A percentile compares a stretch with the other conserved stretches of the same genome.
These are phyloP conservation scores for Cicer yamashitae DNA, from an alignment of 306 rosid genomes.

Conservation along the genomic window DNA sequence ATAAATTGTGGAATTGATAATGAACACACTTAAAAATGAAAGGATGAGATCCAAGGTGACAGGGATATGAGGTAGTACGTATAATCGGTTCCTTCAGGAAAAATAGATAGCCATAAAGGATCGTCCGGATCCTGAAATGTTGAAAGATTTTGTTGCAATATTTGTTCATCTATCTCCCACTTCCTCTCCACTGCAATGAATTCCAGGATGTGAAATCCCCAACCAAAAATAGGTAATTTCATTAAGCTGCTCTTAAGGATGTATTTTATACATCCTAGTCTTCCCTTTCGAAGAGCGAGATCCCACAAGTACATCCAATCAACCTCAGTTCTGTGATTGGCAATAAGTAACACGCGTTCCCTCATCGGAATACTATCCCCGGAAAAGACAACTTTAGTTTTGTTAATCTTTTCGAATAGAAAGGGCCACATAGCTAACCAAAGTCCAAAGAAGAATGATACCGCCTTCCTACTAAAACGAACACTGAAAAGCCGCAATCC, in stretches of 20 bases:
- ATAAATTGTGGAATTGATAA: slow-evolving; percentile 27
- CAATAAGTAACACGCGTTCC: slow-evolving; percentile 83
- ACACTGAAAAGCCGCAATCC: slow-evolving; percentile 61
- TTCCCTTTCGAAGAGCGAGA: slow-evolving; percentile 84
- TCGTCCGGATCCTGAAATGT: slow-evolving; percentile 69
- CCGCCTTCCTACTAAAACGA: slow-evolving; percentile 71
- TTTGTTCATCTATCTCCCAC: slow-evolving; percentile 84
- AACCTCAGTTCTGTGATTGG: slow-evolving; percentile 96
- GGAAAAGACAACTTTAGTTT: slow-evolving; percentile 77
- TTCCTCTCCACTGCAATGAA: slow-evolving; percentile 91
- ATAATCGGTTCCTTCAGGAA: slow-evolving; percentile 98
- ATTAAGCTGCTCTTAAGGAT: slow-evolving; percentile 92
- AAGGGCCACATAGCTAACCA: slow-evolving; percentile 94
- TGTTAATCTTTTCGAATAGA: slow-evolving; percentile 81
- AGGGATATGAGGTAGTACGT: slow-evolving; percentile 62
- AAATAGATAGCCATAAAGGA: slow-evolving; percentile 87
- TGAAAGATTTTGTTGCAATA: slow-evolving; percentile 61
- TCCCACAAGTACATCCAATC: slow-evolving; percentile 99
- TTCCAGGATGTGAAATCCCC: slow-evolving; percentile 96
- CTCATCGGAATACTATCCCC: slow-evolving; percentile 75
- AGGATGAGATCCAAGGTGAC: slow-evolving; percentile 33
- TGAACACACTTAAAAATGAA: slow-evolving; percentile 25
- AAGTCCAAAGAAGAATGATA: slow-evolving; percentile 65
- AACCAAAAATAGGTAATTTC: slow-evolving; percentile 92
- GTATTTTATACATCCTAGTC: slow-evolving; percentile 80